phyloP scores from a whole-genome alignment of 495 filamentous ascomycete genomes.

The Podospora sp. region DNA sequence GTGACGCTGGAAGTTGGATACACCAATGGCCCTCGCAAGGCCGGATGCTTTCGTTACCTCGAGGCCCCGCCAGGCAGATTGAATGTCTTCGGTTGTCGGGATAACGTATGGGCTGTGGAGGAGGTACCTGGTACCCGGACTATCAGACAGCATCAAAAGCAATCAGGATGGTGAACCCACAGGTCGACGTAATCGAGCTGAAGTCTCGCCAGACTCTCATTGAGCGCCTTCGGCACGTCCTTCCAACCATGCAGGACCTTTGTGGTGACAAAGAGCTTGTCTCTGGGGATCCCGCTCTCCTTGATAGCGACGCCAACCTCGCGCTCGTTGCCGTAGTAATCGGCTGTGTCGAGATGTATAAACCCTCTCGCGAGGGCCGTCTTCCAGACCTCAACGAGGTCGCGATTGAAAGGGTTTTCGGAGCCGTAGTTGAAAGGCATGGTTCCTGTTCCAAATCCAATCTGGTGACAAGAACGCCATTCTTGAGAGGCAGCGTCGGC shows the following conservation, averaged over 20 bases:
- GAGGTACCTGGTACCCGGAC: background rate
- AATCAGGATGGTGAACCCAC: background rate
- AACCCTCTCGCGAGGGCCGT: background rate
- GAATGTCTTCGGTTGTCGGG: background rate
- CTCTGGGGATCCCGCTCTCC: constrained; percentile 9
- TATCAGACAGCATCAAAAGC: background rate
- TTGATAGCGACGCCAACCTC: background rate
- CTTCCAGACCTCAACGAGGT: background rate
- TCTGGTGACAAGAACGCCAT: constrained; percentile 2
- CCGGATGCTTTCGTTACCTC: background rate
- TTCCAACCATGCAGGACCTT: constrained; percentile 5
- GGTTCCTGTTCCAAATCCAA: constrained; percentile 8
- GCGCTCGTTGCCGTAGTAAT: background rate
- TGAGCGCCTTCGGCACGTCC: background rate
- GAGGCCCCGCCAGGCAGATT: constrained; percentile 1
- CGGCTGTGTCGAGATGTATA: background rate
- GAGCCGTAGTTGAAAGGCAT: background rate
- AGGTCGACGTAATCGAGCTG: constrained; percentile 1
- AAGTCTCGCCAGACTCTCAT: constrained; percentile 2
- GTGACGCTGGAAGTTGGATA: background rate
- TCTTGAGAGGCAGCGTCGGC: background rate
- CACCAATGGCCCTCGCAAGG: constrained; percentile 2
- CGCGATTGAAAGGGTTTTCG: background rate
- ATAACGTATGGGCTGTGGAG: constrained; percentile 7
- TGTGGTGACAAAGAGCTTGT: constrained; percentile 12